Percentiles rank a stretch among this genome's conserved stretches.
Evolutionary conservation across 352 stramenopile species (phyloP).

Genomic region (Phytophthora niederhauseri): DNA sequence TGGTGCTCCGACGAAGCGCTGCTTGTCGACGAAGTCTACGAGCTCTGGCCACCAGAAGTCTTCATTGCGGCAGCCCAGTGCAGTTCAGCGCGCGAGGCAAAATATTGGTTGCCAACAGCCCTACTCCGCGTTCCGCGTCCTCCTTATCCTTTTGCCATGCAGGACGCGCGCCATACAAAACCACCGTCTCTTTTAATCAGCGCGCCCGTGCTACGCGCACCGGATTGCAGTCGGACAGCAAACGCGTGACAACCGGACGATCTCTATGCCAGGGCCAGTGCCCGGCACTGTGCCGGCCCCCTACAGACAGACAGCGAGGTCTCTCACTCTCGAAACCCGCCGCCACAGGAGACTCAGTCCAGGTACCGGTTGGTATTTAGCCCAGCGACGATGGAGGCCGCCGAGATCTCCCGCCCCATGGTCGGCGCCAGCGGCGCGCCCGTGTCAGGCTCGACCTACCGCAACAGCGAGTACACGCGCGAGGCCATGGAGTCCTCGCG

Average conservation of each 20-base stretch:
- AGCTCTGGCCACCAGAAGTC: neutral
- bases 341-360: no score
- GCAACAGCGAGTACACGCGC: conserved; percentile 50
- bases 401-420: conserved; percentile 43
- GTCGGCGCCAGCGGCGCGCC: conserved; percentile 22
- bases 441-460: conserved; percentile 40
- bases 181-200: conserved; percentile 1
- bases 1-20: no score
- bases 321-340: conserved; percentile 1
- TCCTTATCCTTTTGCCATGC: neutral
- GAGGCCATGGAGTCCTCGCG: conserved; percentile 31
- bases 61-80: neutral
- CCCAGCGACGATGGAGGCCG: conserved; percentile 15
- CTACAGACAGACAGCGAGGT: neutral
- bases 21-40: neutral
- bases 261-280: conserved; percentile 1
- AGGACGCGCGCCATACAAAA: conserved; percentile 3
- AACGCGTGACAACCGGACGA: neutral
- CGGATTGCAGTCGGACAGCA: conserved; percentile 6
- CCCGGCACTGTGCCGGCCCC: no score
- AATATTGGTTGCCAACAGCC: neutral
- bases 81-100: neutral
- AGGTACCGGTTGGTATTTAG: neutral
- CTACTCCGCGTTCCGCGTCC: neutral
- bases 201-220: neutral